Evolutionary conservation across 2,329 filamentous ascomycete genomes (phyloP), one percentile per base, ranked within the genome.

Genomic region (Albifimbria verrucaria): DNA sequence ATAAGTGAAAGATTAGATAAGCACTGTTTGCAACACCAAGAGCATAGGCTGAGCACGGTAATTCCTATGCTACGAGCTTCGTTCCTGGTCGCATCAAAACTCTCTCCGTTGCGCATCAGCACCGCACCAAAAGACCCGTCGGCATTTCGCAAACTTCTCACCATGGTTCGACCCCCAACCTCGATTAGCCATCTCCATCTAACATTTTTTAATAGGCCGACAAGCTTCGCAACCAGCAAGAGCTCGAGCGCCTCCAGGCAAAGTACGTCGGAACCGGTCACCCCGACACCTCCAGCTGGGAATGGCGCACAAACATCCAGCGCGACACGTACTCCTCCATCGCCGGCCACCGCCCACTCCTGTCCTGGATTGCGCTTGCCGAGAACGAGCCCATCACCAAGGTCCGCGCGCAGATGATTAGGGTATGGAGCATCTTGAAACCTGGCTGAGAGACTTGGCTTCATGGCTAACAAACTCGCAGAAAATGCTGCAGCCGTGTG

Each of bases 231-330:
- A 94, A 91, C 10, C 90, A 96, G 64, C 94, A 99, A 74, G 94
- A 99, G 72, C 92, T 99, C 68, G 94, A 99, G 75, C 88, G 92
- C 59, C 89, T 97, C 18, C 94, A 99, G 75, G 88, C 92, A 66
- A 95, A 95, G 66, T 97, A 94, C 77, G 82, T 99, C 65, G 94
- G 94, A 62, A 97, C 94, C 4, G 94, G 94, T 22, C 92, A 97
- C 72, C 90, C 93, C 43, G 94, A 99, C 76, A 97, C 93, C 15
- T 96, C 92, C 23, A 95, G 91, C 72, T 94, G 94, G 86, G 94
- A 99, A 75, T 99, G 92, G 92, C 88, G 88, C 49, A 92, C 89
- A 55, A 99, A 97, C 76, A 93, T 97, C 68, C 84, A 92, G 68
- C 92, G 94, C 69, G 94, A 99, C 77, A 95, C 88, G 21, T 92